Base-by-base conservation (phyloP, 2,329 filamentous ascomycete species). In the Paecilomyces variotii region DNA sequence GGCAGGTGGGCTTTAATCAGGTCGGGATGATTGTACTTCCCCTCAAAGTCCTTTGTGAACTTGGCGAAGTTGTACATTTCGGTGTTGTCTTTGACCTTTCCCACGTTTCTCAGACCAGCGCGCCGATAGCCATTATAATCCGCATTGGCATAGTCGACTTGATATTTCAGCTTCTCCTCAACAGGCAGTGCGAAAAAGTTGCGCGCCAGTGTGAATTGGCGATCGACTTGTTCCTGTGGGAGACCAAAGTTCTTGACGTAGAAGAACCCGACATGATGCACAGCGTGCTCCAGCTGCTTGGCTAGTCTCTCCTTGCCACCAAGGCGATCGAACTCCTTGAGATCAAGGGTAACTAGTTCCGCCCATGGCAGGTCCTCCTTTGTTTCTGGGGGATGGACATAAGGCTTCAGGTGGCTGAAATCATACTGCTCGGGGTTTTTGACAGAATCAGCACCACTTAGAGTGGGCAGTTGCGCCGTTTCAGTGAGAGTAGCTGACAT, bases 211-310 rank as follows among this genome's bases (percentile, higher is more conserved):
- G 84, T 82, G 61, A 86, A 87, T 62, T 87, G 84, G 4, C 76
- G 74, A 62, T 87, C 80, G 1, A 87, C 78, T 66, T 84, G 75
- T 53, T 85, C 82, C 67, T 86, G 82, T 0, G 72, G 74, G n/a
- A 87, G 76, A 32, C 83, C 84, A 61, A 83, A 86, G 70, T 86
- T 85, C 59, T 80, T 81, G 24, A 87, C 80, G 61, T 86, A 86
- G 72, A 87, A 87, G 73, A 87, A 84, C 0, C 71, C 70, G 24
- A 79, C 75, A 35, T 78, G 72, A 32, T 77, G 73, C 7, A 83
- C 79, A 2, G 82, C 82, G 56, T 84, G 79, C 24, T 80, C 77
- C 0, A 86, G 75, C 61, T 84, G 80, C 53, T 78, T 75, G 0
- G 82, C 80, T 0, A 86, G 71, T 45, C 73, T 72, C 61, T 83